These are phyloP conservation scores for Eutypella sp. DNA, from an alignment of 2,329 filamentous ascomycete genomes.

Conservation along the genomic window DNA sequence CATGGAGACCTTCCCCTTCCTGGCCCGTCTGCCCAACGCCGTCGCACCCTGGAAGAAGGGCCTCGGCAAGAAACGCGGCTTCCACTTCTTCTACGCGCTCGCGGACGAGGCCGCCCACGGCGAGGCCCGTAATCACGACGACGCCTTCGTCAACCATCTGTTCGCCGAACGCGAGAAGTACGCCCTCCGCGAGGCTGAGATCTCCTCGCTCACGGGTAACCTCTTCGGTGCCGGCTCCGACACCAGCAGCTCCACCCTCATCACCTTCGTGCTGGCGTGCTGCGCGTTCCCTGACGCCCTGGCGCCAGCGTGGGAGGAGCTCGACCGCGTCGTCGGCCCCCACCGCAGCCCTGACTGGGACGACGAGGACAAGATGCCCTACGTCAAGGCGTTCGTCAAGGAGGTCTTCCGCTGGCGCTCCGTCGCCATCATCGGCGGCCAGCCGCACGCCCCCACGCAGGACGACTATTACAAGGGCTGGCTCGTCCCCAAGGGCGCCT, in stretches of 20 bases:
- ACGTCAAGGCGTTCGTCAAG: conserved; percentile 49
- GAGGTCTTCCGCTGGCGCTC: conserved; percentile 54
- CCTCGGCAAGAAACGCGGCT: conserved; percentile 39
- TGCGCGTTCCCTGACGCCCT: conserved; percentile 43
- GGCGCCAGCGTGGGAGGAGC: conserved; percentile 44
- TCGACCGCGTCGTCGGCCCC: conserved; percentile 46
- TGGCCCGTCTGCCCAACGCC: conserved; percentile 42
- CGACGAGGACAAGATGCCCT: conserved; percentile 45
- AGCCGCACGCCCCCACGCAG: conserved; percentile 44
- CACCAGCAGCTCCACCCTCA: conserved; percentile 41
- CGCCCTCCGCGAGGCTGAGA: conserved; percentile 37
- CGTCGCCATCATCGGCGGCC: conserved; percentile 44
- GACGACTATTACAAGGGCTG: conserved; percentile 44
- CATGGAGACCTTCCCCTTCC: conserved; percentile 49
- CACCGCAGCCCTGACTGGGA: conserved; percentile 41
- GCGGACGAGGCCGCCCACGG: conserved; percentile 43
- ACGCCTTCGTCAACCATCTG: conserved; percentile 41
- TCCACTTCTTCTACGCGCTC: conserved; percentile 47
- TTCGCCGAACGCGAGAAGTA: conserved; percentile 44
- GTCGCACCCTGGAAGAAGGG: conserved; percentile 48
- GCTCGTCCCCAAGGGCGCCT: conserved; percentile 44
- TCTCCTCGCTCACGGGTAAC: conserved; percentile 42
- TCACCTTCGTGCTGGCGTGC: conserved; percentile 46
- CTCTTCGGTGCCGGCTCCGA: conserved; percentile 45
- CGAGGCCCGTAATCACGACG: conserved; percentile 26